Evolutionary conservation across 176 grass and related monocot genomes (phyloP), one percentile per base, ranked within the genome.

Genomic region (Puccinellia tenuiflora): DNA sequence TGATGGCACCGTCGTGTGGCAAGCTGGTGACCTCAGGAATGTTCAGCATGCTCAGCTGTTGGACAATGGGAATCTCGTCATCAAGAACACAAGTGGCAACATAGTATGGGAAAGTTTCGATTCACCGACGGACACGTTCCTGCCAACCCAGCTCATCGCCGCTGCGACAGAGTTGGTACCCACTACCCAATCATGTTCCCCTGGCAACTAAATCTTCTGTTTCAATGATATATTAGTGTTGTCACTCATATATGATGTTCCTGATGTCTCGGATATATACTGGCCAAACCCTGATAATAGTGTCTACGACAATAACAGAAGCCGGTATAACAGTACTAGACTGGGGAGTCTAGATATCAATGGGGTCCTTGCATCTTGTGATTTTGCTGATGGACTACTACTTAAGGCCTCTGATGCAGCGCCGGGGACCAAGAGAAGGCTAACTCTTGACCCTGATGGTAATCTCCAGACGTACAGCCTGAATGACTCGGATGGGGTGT

Each of bases 91-190:
- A 20, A 68, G 56, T 29, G 66, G 81, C 59, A 54, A 7, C 13
- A 68, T 59, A 50, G 34, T 92, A 18, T 92, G 90, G 87, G 84
- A 89, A 40, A 92, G 87, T 57, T 92, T 92, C 13, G 79, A 79
- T 86, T 89, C 72, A 43, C 90, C 87, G 3, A 92, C 90, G 5
- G 75, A 89, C 39, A 89, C 86, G 18, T 14, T 92, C n/a, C 77
- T 92, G 15, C 86, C 87, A 20, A 25, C 60, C 33, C 90, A 92
- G 38, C 9, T 29, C 18, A 89, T 92, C 46, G 86, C 87, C 6
- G 71, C 83, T 20, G 24, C 56, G 18, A 86, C 74, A 67, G 56
- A 86, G 85, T n/a, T 92, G 46, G 67, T 86, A 11, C 64, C 79
- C 21, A 55, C 48, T 0, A 86, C 47, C 37, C 25, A 65, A 5